Base-by-base conservation (phyloP, 805 yeast species). In the Candida tammaniensis region DNA sequence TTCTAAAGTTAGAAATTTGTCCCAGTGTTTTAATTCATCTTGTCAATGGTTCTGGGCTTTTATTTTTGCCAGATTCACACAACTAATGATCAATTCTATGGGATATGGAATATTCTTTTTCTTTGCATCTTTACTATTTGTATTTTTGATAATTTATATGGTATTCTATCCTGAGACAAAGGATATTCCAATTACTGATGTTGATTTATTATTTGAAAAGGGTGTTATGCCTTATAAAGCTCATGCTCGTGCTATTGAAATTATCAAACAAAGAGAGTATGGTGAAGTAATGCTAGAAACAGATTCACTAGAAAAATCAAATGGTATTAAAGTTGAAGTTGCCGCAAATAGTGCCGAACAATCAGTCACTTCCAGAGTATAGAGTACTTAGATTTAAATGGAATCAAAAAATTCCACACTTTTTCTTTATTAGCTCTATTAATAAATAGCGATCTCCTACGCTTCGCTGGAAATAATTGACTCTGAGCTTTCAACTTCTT, bases 41-140 rank as follows among this genome's bases (percentile, higher is more conserved):
- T 56, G 66, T 19, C 64, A 68, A 34, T 70, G 76, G 76, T 62
- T 68, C 41, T 68, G 74, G 66, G 72, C 71, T 5, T 72, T 72
- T 44, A 61, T 71, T 38, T 64, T 70, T 57, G 72, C 72, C 5
- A 56, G 72, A 39, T 64, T 63, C 44, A 64, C 74, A 6, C 64
- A 70, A 16, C 54, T 68, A 38, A 71, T 72, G 55, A 59, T 70
- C 29, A 51, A 54, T 16, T 47, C 53, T 19, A 68, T 71, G 54
- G 60, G 61, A 4, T 71, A 64, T 46, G 73, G 72, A 14, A 56
- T 66, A 24, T 70, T 66, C 47, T 64, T 69, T 45, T 57, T 71
- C 40, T 65, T 65, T 46, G 70, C 64, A 3, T 24, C 55, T 7
- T 46, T 56, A 33, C 46, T 61, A 22, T 28, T 46, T 5, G 48